Evolutionary conservation across 257 asterid genomes (phyloP), one percentile per base, ranked within the genome.

Genomic region (Nicotiana tabacum): DNA sequence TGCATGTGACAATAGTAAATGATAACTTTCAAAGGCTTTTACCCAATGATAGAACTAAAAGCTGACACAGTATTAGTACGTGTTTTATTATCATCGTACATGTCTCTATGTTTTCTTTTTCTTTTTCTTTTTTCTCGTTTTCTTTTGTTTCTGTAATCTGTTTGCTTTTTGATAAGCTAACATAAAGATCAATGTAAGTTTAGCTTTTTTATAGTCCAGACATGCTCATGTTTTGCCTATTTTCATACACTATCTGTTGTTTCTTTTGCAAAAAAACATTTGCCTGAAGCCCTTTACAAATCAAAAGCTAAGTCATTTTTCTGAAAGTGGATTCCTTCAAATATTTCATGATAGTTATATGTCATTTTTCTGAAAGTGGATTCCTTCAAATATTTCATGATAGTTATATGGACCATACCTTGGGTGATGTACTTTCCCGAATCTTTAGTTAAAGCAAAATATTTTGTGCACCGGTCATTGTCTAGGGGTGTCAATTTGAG

Each of bases 221-320:
- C 30, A 32, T 1, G 51, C 6, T 66, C 27, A 66, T 32, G 24
- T 66, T 33, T 66, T 66, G 5, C 13, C 27, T 33, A 27, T 76
- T 76, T 76, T 27, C 43, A 51, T 37, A 27, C 12, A 33, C 6
- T 29, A 15, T 76, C 80, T 29, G 62, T 48, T 6, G 43, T 13
- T 48, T 12, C 64, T 76, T 76, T 51, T 76, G 57, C 0, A 76
- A 9, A 76, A 9, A 76, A 76, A 76, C 80, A 76, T 76, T 76
- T 76, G 8, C 64, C 27, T 46, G 27, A 24, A 74, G 6, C 43
- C 56, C 64, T 76, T 76, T 76, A 76, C 64, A 76, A 48, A 27
- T 51, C 80, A 27, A 76, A 76, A 76, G 64, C 16, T 7, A 7
- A 76, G 46, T 7, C 80, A 48, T 74, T 74, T 74, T 48, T 27